Conservation (phyloP, 1,284 basidiomycete species). For the Sanghuangporus sanghuang region DNA sequence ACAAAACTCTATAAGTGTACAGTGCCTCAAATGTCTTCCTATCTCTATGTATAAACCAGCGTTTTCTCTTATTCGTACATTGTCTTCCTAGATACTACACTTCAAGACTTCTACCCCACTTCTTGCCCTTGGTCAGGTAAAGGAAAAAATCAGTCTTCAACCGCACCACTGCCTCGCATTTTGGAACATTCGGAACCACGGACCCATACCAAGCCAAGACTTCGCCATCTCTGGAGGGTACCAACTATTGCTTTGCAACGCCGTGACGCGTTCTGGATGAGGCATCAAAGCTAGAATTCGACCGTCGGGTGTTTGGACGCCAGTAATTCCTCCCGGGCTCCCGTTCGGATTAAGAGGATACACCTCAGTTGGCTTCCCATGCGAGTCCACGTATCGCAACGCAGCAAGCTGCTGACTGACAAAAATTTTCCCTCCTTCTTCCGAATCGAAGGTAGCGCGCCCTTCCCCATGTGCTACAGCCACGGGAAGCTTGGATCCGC, state of each 20-base stretch:
- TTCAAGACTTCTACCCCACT: not conserved
- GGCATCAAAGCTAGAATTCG: constrained; percentile 95
- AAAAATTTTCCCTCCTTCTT: constrained; percentile 38
- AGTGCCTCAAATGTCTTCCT: too few relatives aligned
- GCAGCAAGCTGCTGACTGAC: constrained; percentile 53
- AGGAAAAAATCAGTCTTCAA: not conserved
- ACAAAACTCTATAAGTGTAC: too few relatives aligned
- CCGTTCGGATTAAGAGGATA: constrained; percentile 99
- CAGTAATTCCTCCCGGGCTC: constrained; percentile 81
- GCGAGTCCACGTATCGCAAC: constrained; percentile 73
- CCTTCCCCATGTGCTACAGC: constrained; percentile 98
- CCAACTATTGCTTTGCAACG: constrained; percentile 84
- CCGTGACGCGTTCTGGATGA: constrained; percentile 81
- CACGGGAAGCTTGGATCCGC: constrained; percentile 81
- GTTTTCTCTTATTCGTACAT: not conserved
- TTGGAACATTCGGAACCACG: constrained; percentile 96
- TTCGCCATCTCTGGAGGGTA: constrained; percentile 55
- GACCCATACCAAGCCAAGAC: constrained; percentile 68
- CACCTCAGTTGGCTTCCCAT: constrained; percentile 58
- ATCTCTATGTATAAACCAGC: too few relatives aligned
- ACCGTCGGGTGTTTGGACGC: constrained; percentile 82
- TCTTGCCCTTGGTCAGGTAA: not conserved
- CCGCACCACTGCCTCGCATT: constrained; percentile 58
- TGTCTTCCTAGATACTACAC: not conserved
- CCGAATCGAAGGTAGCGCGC: constrained; percentile 62